Conservation (phyloP, 2,329 filamentous ascomycete species). For the Alternaria sp. region DNA sequence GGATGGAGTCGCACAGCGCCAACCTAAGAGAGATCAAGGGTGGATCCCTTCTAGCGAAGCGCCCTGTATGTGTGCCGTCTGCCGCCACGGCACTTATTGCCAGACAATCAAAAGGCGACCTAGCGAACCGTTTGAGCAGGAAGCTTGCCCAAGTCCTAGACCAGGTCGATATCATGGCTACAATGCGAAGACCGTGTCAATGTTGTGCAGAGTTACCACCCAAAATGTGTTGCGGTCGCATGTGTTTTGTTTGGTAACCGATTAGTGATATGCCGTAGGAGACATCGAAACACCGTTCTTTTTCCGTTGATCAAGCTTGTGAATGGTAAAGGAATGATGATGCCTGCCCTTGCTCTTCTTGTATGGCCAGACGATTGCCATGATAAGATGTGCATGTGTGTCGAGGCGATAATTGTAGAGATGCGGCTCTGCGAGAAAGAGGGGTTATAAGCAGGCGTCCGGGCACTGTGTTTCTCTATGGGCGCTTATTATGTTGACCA, state of each 20-base stretch:
- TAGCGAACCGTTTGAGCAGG: slow-evolving; percentile 13
- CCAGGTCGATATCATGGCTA: background rate
- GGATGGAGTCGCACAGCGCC: slow-evolving; percentile 24
- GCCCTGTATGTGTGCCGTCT: slow-evolving; percentile 17
- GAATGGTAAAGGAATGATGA: background rate
- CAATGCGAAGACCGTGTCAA: background rate
- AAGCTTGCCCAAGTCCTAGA: background rate
- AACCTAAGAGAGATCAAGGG: slow-evolving; percentile 23
- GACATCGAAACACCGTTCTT: background rate
- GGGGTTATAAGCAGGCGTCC: slow-evolving; percentile 28
- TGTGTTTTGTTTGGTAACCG: background rate
- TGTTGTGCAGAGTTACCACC: background rate
- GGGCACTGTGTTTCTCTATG: slow-evolving; percentile 12
- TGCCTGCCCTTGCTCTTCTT: background rate
- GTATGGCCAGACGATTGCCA: slow-evolving; percentile 12
- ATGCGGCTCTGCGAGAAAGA: slow-evolving; percentile 34
- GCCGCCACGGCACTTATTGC: slow-evolving; percentile 14
- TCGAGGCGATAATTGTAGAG: slow-evolving; percentile 1
- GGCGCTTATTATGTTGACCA: slow-evolving; percentile 23
- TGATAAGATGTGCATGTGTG: slow-evolving; percentile 21
- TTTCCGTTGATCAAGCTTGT: background rate
- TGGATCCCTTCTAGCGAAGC: slow-evolving; percentile 29
- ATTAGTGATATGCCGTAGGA: background rate
- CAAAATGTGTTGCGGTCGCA: background rate
- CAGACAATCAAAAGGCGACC: slow-evolving; percentile 12